Evolutionary conservation across 495 filamentous ascomycete species (phyloP), one percentile per base, ranked within the genome.

Genomic region (Entonaema liquescens): DNA sequence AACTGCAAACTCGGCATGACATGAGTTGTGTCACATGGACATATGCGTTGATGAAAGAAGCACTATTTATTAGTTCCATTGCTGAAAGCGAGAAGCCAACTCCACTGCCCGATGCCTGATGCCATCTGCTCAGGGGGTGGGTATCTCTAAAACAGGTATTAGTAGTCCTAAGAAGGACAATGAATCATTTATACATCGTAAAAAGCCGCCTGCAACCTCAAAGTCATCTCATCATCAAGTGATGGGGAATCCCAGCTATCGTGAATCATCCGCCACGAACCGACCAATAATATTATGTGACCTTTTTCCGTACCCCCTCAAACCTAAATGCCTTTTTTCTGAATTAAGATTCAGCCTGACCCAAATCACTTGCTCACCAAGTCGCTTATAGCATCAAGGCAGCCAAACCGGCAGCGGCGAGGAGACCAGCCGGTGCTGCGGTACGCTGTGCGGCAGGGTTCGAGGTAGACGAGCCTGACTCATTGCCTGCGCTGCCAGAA

Each of bases 171-270:
- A 19, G 35, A 59, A 29, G 62, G 73, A 76, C 75, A 33, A 47
- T 59, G 64, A 65, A 59, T 73, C 75, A 74, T 77, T 77, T 68
- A 77, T 76, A 77, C 75, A 77, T 76, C 68, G 65, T 77, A 71
- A 77, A 71, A 67, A 70, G 59, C 67, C 62, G 21, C 62, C 59
- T 38, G 65, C 47, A 66, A 58, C 53, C 53, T 70, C 54, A 31
- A 67, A 67, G 52, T 73, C 71, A 62, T 73, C 66, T 57, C 67
- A 70, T 73, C 71, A 53, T 73, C 52, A 70, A 69, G 61, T 33
- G 33, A 73, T 70, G 17, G 67, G 50, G 53, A 71, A 64, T 35
- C 62, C 68, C 59, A 59, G 26, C 62, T 42, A 62, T 72, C 62
- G 57, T 72, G 64, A 63, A 59, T 61, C 70, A 38, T 71, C 60